Base-by-base conservation (phyloP, 2,329 filamentous ascomycete genomes). In the Ophiostoma himal-ulmi region DNA sequence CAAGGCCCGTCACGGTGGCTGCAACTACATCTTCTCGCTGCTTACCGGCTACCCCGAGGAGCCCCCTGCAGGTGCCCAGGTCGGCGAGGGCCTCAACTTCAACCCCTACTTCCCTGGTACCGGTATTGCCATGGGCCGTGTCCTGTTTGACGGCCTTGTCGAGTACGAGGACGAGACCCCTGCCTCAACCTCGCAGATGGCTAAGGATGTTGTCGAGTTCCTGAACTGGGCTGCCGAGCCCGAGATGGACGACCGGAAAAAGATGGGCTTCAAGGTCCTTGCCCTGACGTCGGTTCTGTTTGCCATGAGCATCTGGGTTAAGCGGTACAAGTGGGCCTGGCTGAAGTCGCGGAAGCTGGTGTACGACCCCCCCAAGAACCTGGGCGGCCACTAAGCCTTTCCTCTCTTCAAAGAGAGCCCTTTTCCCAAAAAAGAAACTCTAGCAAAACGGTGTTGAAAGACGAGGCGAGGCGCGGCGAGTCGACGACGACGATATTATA, bases 41-140 rank as follows among this genome's bases (percentile, higher is more conserved):
- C 84, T 99, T 79, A 99, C 95, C 70, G 95, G 95, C 76, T 99
- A 99, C 83, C 95, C 95, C 72, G 95, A 99, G 76, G 95, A 99
- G 83, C 87, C 93, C 72, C 95, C 95, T 69, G 92, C 95, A 68
- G 95, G 95, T 80, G 93, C 92, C 73, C 84, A 87, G 77, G 91
- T 99, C 72, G 90, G 89, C 77, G 88, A 89, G 73, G 95, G 95
- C 78, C 89, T 99, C 83, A 97, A 98, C 89, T 99, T 99, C 89
- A 99, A 99, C 88, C 95, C 95, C 73, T 99, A 97, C 87, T 99
- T 99, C 90, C 95, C 95, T 71, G 95, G 95, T 79, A 98, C 95
- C 76, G 94, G 94, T 80, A 99, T 99, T 81, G 95, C 92, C 78
- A 99, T 99, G 95, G 94, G 91, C 77, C 94, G 95, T 88, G 95